A percentile compares a stretch with the other conserved stretches of the same genome.
Conservation (phyloP, 306 rosid species). For the Lagenaria siceraria region DNA sequence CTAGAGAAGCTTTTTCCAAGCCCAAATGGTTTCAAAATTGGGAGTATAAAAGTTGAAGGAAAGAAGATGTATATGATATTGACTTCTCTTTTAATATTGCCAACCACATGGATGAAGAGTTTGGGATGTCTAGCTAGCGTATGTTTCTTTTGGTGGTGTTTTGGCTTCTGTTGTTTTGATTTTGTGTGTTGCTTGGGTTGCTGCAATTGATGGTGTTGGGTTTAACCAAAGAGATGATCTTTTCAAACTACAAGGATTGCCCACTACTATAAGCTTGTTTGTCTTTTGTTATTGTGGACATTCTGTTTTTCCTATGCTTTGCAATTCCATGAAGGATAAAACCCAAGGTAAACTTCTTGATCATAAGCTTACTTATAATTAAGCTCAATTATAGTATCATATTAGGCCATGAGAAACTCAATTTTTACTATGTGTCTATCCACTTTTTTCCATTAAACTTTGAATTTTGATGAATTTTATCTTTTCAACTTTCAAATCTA, state of each 20-base stretch:
- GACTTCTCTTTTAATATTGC: slow-evolving; percentile 34
- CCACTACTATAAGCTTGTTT: slow-evolving; percentile 39
- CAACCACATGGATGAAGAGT: slow-evolving; percentile 59
- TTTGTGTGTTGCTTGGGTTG: slow-evolving; percentile 27
- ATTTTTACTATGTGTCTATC: too few species aligned
- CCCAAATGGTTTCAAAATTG: slow-evolving; percentile 24
- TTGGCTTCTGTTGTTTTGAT: slow-evolving; percentile 34
- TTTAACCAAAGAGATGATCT: slow-evolving; percentile 28
- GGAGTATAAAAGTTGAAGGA: slow-evolving; percentile 21
- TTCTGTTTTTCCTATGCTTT: slow-evolving; percentile 49
- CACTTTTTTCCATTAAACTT: too few species aligned
- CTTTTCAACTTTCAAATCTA: too few species aligned
- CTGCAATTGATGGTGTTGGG: slow-evolving; percentile 46
- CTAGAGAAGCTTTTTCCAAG: slow-evolving; percentile 42
- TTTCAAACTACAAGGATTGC: slow-evolving; percentile 22
- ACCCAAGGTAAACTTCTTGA: too few species aligned
- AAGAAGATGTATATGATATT: slow-evolving; percentile 31
- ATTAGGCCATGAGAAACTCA: too few species aligned
- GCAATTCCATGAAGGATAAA: slow-evolving; percentile 46
- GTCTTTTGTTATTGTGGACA: slow-evolving; percentile 52
- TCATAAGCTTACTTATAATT: too few species aligned
- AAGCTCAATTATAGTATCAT: too few species aligned
- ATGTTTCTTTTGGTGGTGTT: slow-evolving; percentile 56
- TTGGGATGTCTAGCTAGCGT: slow-evolving; percentile 41
- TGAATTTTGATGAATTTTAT: too few species aligned